These are phyloP conservation scores for Corchorus capsularis DNA, from an alignment of 345 rosid species.

Conservation along the genomic window DNA sequence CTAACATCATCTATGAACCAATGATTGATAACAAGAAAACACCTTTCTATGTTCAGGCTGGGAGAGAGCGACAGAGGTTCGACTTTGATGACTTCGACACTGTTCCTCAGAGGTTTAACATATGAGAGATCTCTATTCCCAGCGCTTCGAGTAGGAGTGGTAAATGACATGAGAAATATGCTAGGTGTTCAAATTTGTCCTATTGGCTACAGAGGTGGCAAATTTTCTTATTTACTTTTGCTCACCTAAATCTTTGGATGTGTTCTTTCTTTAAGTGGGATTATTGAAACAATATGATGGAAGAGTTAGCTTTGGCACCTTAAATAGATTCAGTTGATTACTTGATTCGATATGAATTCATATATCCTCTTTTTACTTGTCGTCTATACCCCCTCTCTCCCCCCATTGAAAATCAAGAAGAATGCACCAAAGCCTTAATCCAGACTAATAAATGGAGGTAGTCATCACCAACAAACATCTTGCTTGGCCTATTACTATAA, in stretches of 20 bases:
- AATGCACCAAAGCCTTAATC: too few species aligned
- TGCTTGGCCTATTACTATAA: not conserved
- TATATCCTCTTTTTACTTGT: not conserved
- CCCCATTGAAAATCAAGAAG: not conserved
- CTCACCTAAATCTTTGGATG: not conserved
- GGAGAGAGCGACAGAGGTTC: slow-evolving; percentile 84
- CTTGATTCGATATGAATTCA: not conserved
- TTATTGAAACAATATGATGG: slow-evolving; percentile 6
- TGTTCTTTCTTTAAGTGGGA: not conserved
- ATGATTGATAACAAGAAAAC: slow-evolving; percentile 9
- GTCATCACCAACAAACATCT: not conserved
- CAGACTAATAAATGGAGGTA: not conserved
- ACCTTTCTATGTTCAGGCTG: slow-evolving; percentile 49
- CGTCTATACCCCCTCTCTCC: not conserved
- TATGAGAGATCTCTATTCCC: slow-evolving; percentile 31
- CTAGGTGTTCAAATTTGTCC: not conserved
- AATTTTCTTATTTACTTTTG: slow-evolving; percentile 17
- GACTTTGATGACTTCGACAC: slow-evolving; percentile 93
- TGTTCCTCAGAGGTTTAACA: slow-evolving; percentile 85
- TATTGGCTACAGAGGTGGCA: slow-evolving; percentile 20
- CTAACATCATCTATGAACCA: slow-evolving; percentile 14
- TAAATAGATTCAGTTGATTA: slow-evolving; percentile 1
- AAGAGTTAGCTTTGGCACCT: slow-evolving; percentile 4
- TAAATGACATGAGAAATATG: slow-evolving; percentile 13
- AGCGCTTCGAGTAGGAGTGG: not conserved